Base-by-base conservation (phyloP, 2,329 filamentous ascomycete species). In the Diaporthe longicolla region DNA sequence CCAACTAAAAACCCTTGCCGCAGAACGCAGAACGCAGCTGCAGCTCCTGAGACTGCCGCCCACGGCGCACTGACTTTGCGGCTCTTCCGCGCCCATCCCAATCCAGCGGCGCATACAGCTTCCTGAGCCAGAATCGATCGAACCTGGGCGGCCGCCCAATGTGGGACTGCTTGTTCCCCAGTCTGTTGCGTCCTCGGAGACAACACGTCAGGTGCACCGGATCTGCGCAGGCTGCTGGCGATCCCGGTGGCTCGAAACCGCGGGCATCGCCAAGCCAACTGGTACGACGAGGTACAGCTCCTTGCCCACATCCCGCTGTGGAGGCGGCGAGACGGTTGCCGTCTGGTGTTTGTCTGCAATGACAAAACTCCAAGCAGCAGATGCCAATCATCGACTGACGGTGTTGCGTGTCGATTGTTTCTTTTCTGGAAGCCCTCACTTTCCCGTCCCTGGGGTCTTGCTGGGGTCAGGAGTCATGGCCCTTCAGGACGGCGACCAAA, bases 241-340 rank as follows among this genome's bases (percentile, higher is more conserved):
- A 68, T 68, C 63, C 63, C 63, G 63, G 45, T 54, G 63, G 63
- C 63, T 68, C 63, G 63, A 68, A 68, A 68, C 63, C 63, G 43
- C 26, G 26, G 59, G 10, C 59, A 21, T 35, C 45, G 32, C 48
- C 63, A 52, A 54, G 29, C 61, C 48, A 26, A 8, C 8, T 58
- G 29, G 55, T 58, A 37, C 40, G 37, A 35, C 11, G 48, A 13
- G 48, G 10, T 29, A 6, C 21, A 29, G 32, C 29, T 54, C 15
- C 17, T 10, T 40, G 63, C 63, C 48, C 63, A 68, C 63, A 21
- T 54, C 10, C 63, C 63, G 63, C 45, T 32, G 21, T 40, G 48
- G 48, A 35, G 32, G 48, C 15, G 48, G 15, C 63, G 63, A 68
- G 63, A 68, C 63, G 63, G n/a, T 54, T 40, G 48, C 63, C 63